Conservation (phyloP, 371 early-diverging fungal genomes). For the Mortierella sp. region DNA sequence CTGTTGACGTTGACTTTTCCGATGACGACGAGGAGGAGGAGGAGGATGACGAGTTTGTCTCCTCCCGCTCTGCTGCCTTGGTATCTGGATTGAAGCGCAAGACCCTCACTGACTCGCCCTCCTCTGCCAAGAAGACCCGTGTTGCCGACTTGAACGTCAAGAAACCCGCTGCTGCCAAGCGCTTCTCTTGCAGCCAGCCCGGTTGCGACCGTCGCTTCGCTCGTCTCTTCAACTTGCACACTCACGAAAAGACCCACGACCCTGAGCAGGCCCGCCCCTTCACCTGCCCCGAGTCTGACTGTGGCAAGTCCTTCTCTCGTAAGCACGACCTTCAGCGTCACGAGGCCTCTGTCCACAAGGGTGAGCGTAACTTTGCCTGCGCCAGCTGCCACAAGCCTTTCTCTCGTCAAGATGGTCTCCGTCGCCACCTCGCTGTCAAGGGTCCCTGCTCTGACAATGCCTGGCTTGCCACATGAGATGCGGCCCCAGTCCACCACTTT, state of each 20-base stretch:
- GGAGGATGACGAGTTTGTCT: constrained; percentile 32
- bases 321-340: constrained; percentile 85
- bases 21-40: constrained; percentile 21
- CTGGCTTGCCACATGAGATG: constrained; percentile 36
- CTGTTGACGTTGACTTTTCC: constrained; percentile 9
- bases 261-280: constrained; percentile 72
- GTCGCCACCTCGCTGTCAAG: constrained; percentile 60
- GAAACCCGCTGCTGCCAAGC: constrained; percentile 41
- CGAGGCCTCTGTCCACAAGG: constrained; percentile 71
- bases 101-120: constrained; percentile 6
- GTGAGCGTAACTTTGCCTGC: constrained; percentile 72
- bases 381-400: constrained; percentile 69
- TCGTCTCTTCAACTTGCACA: constrained; percentile 81
- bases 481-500: constrained; percentile 34
- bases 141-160: background rate
- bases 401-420: constrained; percentile 79
- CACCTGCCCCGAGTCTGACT: constrained; percentile 63
- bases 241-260: constrained; percentile 81
- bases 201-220: constrained; percentile 72
- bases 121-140: constrained; percentile 16
- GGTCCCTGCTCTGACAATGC: constrained; percentile 49
- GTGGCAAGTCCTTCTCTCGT: constrained; percentile 72
- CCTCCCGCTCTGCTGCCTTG: constrained; percentile 47
- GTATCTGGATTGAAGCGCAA: constrained; percentile 55
- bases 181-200: constrained; percentile 60